phyloP scores from a whole-genome alignment of 2,329 filamentous ascomycete species.

The Xylariaceae sp. region DNA sequence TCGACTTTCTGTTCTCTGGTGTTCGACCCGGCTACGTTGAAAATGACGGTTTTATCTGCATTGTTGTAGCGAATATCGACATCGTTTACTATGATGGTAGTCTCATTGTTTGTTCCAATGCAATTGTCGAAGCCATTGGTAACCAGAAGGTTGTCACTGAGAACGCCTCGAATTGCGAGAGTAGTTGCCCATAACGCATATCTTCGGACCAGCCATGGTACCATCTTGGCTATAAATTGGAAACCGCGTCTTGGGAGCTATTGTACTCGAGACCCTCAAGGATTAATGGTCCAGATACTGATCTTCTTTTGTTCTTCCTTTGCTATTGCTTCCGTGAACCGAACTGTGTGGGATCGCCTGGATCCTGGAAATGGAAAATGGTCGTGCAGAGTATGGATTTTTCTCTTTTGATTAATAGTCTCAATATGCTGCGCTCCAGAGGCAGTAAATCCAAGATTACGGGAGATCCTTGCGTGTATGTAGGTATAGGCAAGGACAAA shows the following conservation, averaged over 20 bases:
- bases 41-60: constrained; percentile 67
- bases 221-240: constrained; percentile 21
- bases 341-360: too few relatives aligned
- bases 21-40: constrained; percentile 80
- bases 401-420: constrained; percentile 10
- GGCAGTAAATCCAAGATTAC: constrained; percentile 13
- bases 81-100: constrained; percentile 64
- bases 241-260: too few relatives aligned
- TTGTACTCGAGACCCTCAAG: too few relatives aligned
- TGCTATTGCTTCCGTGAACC: too few relatives aligned
- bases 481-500: constrained; percentile 18
- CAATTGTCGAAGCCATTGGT: constrained; percentile 82
- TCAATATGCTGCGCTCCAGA: constrained; percentile 9
- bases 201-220: constrained; percentile 28
- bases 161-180: constrained; percentile 43
- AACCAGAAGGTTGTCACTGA: constrained; percentile 70
- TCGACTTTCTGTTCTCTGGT: constrained; percentile 73
- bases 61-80: constrained; percentile 79
- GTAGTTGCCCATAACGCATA: constrained; percentile 36
- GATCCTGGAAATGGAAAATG: not conserved
- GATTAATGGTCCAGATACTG: not conserved
- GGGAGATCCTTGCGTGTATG: constrained; percentile 10
- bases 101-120: constrained; percentile 43
- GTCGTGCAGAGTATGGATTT: constrained; percentile 8
- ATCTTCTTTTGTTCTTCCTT: not conserved